These are phyloP conservation scores for Capsicum chinense DNA, from an alignment of 257 asterid species.

Conservation along the genomic window DNA sequence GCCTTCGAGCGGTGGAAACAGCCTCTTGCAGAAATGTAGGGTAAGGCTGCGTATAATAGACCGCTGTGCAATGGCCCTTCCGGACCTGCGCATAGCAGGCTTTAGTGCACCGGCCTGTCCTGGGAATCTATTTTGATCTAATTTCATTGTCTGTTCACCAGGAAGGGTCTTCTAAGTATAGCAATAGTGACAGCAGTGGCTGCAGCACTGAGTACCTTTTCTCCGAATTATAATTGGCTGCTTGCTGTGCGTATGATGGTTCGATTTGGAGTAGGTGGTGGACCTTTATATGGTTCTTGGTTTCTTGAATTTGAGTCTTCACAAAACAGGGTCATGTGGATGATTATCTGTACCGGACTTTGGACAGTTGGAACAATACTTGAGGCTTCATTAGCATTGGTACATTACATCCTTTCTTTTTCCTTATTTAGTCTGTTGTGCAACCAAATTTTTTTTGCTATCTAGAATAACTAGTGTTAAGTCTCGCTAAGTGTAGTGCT, in stretches of 20 bases:
- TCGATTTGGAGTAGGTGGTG: constrained; percentile 81
- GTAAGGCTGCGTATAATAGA: too few relatives aligned
- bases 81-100: too few relatives aligned
- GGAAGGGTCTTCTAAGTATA: constrained; percentile 70
- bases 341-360: constrained; percentile 62
- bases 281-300: constrained; percentile 81
- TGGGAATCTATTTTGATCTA: too few relatives aligned
- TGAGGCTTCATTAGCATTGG: constrained; percentile 79
- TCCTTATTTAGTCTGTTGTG: not conserved
- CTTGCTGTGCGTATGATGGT: constrained; percentile 56
- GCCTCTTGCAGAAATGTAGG: too few relatives aligned
- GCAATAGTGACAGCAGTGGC: constrained; percentile 61
- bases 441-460: too few relatives aligned
- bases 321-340: constrained; percentile 67
- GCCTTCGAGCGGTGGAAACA: too few relatives aligned
- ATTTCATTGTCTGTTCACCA: constrained; percentile 34
- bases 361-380: constrained; percentile 77
- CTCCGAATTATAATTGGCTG: constrained; percentile 61
- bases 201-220: constrained; percentile 58
- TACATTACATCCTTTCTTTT: constrained; percentile 29
- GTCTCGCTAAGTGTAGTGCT: too few relatives aligned
- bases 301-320: constrained; percentile 82
- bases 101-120: too few relatives aligned
- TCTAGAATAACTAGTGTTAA: too few relatives aligned
- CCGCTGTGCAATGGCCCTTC: too few relatives aligned